Evolutionary conservation across 2,329 filamentous ascomycete species (phyloP).

Genomic region (Diaporthe vaccinii): DNA sequence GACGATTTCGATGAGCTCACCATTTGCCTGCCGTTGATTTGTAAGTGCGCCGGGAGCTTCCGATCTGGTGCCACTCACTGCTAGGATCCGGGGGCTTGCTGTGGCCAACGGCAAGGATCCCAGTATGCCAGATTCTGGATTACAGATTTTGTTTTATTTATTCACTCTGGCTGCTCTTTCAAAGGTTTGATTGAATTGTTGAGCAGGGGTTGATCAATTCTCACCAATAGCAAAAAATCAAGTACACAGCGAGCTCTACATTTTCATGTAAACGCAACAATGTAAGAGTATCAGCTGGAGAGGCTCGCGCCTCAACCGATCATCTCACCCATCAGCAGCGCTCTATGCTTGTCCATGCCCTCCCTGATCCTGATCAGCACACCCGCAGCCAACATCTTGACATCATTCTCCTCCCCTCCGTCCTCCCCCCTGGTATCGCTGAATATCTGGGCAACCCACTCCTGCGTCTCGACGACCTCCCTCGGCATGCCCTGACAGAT

Average conservation of each 20-base stretch:
- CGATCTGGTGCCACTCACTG: constrained; percentile 11
- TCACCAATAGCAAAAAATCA: background rate
- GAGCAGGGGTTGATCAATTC: no score
- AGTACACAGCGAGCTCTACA: no score
- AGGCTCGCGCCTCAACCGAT: constrained; percentile 49
- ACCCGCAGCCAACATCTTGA: constrained; percentile 83
- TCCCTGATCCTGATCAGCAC: constrained; percentile 84
- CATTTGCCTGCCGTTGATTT: constrained; percentile 41
- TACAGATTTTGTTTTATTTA: background rate
- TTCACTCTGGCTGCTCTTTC: background rate
- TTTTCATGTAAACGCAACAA: background rate
- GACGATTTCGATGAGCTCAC: constrained; percentile 39
- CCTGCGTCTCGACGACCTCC: constrained; percentile 86
- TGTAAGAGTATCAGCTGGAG: background rate
- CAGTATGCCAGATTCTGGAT: background rate
- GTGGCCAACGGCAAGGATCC: background rate
- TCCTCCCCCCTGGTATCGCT: constrained; percentile 66
- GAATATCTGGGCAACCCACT: constrained; percentile 87
- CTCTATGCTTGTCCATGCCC: constrained; percentile 85
- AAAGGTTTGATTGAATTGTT: background rate
- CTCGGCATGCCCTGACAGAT: constrained; percentile 81
- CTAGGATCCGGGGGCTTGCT: background rate
- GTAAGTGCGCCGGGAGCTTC: constrained; percentile 35
- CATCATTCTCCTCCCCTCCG: constrained; percentile 79
- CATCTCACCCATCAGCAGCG: constrained; percentile 80